phyloP scores from a whole-genome alignment of 192 early-diverging fungal species.

The Backusella sp. region DNA sequence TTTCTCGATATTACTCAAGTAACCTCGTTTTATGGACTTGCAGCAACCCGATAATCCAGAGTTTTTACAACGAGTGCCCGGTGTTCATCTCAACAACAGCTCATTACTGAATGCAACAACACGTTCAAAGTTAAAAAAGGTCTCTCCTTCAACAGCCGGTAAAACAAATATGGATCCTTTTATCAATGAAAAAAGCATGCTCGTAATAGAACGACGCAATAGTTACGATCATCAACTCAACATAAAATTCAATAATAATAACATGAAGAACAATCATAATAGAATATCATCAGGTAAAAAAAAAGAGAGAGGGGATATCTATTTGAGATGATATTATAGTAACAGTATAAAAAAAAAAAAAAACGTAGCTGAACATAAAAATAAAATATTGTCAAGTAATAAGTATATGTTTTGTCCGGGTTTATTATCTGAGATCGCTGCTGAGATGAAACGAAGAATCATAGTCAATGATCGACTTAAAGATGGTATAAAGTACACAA shows the following conservation, averaged over 20 bases:
- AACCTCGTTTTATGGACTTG: not conserved
- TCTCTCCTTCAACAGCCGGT: not conserved
- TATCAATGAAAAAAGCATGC: not conserved
- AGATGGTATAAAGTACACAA: constrained; percentile 14
- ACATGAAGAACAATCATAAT: not conserved
- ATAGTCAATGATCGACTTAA: constrained; percentile 42
- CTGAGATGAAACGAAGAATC: constrained; percentile 18
- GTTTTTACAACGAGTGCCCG: not conserved
- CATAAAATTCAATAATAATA: not conserved
- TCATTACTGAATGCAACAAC: constrained; percentile 9
- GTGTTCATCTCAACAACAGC: not conserved
- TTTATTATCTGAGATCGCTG: constrained; percentile 5
- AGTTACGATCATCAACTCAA: not conserved
- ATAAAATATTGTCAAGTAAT: not conserved
- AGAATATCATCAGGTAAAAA: not conserved
- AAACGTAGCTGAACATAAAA: not conserved
- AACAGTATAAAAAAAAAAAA: not conserved
- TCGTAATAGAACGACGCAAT: not conserved
- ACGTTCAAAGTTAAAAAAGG: not conserved
- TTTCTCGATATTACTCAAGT: not conserved
- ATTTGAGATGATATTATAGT: not conserved
- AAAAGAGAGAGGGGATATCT: too few species aligned
- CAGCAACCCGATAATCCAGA: not conserved
- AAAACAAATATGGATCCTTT: not conserved
- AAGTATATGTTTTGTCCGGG: not conserved